These are phyloP conservation scores for Sordariomycetes sp. DNA, from an alignment of 2,329 filamentous ascomycete genomes.

Conservation along the genomic window DNA sequence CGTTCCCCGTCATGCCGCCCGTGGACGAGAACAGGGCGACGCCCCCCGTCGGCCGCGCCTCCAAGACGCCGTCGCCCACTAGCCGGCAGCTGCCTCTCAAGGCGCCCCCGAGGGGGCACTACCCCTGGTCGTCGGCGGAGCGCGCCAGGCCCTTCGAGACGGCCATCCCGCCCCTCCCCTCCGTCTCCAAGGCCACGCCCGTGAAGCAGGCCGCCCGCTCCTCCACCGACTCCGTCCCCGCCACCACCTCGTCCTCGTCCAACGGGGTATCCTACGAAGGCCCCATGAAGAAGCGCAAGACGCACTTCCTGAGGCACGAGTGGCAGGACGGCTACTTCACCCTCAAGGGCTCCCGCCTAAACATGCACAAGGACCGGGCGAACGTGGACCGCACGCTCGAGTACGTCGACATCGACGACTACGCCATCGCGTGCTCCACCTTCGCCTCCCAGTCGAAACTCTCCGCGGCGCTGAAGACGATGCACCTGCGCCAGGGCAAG, in stretches of 20 bases:
- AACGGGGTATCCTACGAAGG: constrained; percentile 59
- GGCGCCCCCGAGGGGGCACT: constrained; percentile 39
- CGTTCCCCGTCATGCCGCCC: constrained; percentile 54
- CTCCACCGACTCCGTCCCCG: constrained; percentile 8
- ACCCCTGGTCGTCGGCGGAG: constrained; percentile 41
- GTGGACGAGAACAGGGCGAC: constrained; percentile 50
- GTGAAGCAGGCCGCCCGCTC: constrained; percentile 10
- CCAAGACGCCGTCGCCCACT: constrained; percentile 17
- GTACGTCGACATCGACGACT: constrained; percentile 79
- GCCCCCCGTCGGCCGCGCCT: constrained; percentile 10
- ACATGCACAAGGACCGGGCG: constrained; percentile 56
- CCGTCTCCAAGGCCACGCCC: constrained; percentile 9
- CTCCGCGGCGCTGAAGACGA: constrained; percentile 72
- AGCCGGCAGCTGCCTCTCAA: constrained; percentile 26
- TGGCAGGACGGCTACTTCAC: constrained; percentile 91
- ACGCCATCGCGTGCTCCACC: constrained; percentile 73
- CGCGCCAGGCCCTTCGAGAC: constrained; percentile 28
- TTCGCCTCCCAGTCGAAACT: constrained; percentile 68
- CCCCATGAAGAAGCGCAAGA: constrained; percentile 91
- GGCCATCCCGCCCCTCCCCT: constrained; percentile 22
- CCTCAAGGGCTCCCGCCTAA: constrained; percentile 60
- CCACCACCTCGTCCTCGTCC: constrained; percentile 14
- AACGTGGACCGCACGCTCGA: constrained; percentile 48
- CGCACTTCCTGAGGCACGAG: constrained; percentile 76
- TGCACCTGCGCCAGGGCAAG: constrained; percentile 44